phyloP scores from a whole-genome alignment of 306 rosid species.

The Aeschynomene evenia region DNA sequence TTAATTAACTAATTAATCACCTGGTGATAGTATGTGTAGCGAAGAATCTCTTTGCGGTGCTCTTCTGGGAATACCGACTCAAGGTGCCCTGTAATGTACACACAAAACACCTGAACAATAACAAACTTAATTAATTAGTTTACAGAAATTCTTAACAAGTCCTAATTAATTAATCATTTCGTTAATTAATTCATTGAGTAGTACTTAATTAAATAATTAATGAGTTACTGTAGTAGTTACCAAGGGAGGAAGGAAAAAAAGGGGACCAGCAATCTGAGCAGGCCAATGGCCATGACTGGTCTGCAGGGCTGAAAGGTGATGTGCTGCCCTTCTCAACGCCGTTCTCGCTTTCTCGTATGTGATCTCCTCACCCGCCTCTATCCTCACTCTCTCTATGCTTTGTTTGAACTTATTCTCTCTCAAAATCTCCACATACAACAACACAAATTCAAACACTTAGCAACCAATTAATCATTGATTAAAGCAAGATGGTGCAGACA shows the following conservation, averaged over 20 bases:
- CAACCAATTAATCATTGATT: too few species aligned
- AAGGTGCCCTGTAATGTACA: slow-evolving; percentile 63
- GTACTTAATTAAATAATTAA: too few species aligned
- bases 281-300: slow-evolving; percentile 86
- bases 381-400: slow-evolving; percentile 42
- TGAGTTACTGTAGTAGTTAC: too few species aligned
- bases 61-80: slow-evolving; percentile 45
- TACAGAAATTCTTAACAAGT: not conserved
- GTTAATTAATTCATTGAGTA: too few species aligned
- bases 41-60: slow-evolving; percentile 60
- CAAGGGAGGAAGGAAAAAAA: slow-evolving; percentile 77
- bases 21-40: slow-evolving; percentile 70
- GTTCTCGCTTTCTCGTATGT: slow-evolving; percentile 37
- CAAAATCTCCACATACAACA: slow-evolving; percentile 49
- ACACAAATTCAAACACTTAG: too few species aligned
- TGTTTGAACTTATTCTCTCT: slow-evolving; percentile 63
- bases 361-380: slow-evolving; percentile 54
- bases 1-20: too few species aligned
- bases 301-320: slow-evolving; percentile 53
- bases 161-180: too few species aligned
- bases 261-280: slow-evolving; percentile 69
- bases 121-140: too few species aligned
- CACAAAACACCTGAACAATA: slow-evolving; percentile 67
- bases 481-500: too few species aligned
- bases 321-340: slow-evolving; percentile 43